These are phyloP conservation scores for Fraxinus angustifolia DNA, from an alignment of 305 asterid species.

Conservation along the genomic window DNA sequence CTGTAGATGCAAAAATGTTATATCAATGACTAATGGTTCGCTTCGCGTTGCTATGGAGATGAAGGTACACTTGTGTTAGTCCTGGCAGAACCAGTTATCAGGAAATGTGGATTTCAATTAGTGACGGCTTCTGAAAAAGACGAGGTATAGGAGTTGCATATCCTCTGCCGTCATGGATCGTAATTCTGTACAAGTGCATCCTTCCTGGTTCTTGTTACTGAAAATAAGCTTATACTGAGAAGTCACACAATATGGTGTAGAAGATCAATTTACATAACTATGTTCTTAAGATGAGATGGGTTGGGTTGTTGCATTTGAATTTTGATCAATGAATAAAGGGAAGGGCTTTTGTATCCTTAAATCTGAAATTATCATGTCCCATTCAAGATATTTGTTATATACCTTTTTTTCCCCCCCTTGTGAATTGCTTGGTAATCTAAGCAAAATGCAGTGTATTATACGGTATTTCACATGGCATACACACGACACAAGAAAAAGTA, in stretches of 20 bases:
- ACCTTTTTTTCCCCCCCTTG: not conserved
- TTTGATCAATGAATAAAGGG: not conserved
- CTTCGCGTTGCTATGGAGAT: not conserved
- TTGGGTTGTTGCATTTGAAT: not conserved
- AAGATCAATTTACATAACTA: not conserved
- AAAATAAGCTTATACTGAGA: not conserved
- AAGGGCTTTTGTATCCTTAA: not conserved
- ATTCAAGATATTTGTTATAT: not conserved
- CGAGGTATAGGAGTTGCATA: not conserved
- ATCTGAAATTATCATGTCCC: not conserved
- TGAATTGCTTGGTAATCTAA: not conserved
- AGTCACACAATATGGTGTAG: not conserved
- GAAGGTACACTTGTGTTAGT: not conserved
- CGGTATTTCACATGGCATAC: not conserved
- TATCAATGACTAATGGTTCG: not conserved
- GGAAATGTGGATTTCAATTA: not conserved
- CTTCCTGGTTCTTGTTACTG: not conserved
- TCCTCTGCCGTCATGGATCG: not conserved
- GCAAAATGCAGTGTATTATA: not conserved
- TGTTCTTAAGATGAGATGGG: not conserved
- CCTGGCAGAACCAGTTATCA: not conserved
- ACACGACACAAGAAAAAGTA: not conserved
- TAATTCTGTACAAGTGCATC: not conserved
- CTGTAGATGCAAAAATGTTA: conserved; percentile 13
- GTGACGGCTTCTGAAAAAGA: not conserved